Conservation (phyloP, 768 basidiomycete species). For the Panus rudis region DNA sequence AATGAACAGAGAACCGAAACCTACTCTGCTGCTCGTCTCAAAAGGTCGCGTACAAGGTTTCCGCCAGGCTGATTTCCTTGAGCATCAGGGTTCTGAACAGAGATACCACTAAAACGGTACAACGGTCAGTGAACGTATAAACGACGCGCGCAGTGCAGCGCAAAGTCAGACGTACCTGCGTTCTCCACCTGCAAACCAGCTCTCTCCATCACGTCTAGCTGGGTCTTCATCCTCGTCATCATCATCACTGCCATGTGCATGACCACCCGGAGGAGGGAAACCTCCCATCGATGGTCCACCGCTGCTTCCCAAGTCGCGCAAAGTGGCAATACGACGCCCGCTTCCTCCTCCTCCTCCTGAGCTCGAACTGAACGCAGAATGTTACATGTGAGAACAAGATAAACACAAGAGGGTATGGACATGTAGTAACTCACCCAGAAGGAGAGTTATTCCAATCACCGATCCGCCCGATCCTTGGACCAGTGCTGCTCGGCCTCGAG, state of each 20-base stretch:
- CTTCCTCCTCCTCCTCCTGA: slow-evolving; percentile 1
- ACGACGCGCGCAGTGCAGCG: too few relatives aligned
- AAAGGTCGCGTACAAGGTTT: slow-evolving; percentile 58
- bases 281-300: slow-evolving; percentile 7
- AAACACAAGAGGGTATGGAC: not conserved
- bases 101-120: slow-evolving; percentile 62
- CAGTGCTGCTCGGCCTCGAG: slow-evolving; percentile 4
- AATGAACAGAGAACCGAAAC: slow-evolving; percentile 25
- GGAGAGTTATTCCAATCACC: slow-evolving; percentile 15
- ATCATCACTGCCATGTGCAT: slow-evolving; percentile 26
- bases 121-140: slow-evolving; percentile 2
- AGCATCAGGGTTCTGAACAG: slow-evolving; percentile 70
- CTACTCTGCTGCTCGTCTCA: slow-evolving; percentile 78
- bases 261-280: slow-evolving; percentile 1
- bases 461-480: slow-evolving; percentile 18
- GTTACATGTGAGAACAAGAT: too few relatives aligned
- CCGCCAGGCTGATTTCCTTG: slow-evolving; percentile 41
- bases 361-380: not conserved
- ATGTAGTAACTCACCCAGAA: slow-evolving; percentile 2
- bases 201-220: slow-evolving; percentile 51
- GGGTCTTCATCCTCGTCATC: slow-evolving; percentile 48
- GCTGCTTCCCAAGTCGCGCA: slow-evolving; percentile 19
- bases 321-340: slow-evolving; percentile 20
- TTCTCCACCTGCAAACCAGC: slow-evolving; percentile 93
- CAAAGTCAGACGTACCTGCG: slow-evolving; percentile 49